Evolutionary conservation across 352 stramenopile genomes (phyloP).

Genomic region (Pythium plurisporium): DNA sequence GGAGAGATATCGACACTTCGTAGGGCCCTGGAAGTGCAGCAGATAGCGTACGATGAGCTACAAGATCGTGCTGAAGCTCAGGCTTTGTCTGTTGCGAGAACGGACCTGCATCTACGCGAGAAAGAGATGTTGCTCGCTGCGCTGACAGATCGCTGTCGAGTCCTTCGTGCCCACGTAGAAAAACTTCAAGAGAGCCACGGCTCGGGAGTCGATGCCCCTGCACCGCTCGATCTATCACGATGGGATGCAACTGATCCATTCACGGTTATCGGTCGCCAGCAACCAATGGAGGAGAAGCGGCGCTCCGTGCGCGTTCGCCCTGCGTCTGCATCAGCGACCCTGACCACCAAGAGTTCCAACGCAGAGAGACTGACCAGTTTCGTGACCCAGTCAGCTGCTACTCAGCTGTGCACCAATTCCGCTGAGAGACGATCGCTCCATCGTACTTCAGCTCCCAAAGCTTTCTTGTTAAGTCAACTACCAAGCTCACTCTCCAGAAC

Average conservation of each 20-base stretch:
- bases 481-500: constrained; percentile 1
- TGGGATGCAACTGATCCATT: constrained; percentile 28
- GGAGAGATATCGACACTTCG: constrained; percentile 22
- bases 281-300: constrained; percentile 32
- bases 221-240: constrained; percentile 1
- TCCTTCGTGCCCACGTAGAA: constrained; percentile 23
- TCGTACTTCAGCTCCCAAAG: constrained; percentile 4
- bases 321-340: constrained; percentile 22
- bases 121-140: constrained; percentile 55
- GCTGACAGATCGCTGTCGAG: constrained; percentile 41
- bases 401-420: too few relatives aligned
- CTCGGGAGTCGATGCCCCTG: neutral
- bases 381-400: too few relatives aligned
- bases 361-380: neutral
- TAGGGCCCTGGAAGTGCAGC: constrained; percentile 18
- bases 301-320: constrained; percentile 13
- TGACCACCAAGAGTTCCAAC: neutral
- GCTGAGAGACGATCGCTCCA: too few relatives aligned
- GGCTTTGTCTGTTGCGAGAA: constrained; percentile 31
- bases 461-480: constrained; percentile 15
- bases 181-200: neutral
- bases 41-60: constrained; percentile 10
- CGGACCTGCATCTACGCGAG: constrained; percentile 42
- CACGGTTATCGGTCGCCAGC: constrained; percentile 47
- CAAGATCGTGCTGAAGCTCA: constrained; percentile 21